Conservation (phyloP, 2,329 filamentous ascomycete genomes). For the Cyphellophora attinorum region DNA sequence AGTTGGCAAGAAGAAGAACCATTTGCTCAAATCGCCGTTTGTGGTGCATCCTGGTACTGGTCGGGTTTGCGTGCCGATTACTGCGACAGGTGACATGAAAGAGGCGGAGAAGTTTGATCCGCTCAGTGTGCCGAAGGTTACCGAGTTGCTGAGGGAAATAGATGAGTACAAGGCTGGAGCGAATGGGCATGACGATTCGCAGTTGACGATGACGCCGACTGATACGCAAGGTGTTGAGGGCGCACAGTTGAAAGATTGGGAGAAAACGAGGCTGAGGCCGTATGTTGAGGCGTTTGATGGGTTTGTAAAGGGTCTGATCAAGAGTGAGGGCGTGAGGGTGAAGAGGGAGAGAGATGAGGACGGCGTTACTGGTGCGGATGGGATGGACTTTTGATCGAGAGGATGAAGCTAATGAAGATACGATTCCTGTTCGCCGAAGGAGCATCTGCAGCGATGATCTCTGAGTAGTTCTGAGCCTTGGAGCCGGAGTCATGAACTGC, state of each 20-base stretch:
- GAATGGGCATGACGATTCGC: slow-evolving; percentile 26
- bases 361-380: slow-evolving; percentile 32
- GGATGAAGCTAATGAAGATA: background rate
- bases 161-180: slow-evolving; percentile 59
- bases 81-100: slow-evolving; percentile 37
- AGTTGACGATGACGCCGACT: too few relatives aligned
- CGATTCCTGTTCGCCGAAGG: too few relatives aligned
- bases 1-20: slow-evolving; percentile 95
- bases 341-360: slow-evolving; percentile 45
- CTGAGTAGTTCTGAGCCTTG: too few relatives aligned
- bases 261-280: slow-evolving; percentile 90
- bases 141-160: slow-evolving; percentile 71
- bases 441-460: too few relatives aligned
- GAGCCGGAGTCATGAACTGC: too few relatives aligned
- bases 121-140: slow-evolving; percentile 78
- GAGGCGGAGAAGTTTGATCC: slow-evolving; percentile 78
- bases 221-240: slow-evolving; percentile 22
- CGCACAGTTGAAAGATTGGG: slow-evolving; percentile 67
- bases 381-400: slow-evolving; percentile 54
- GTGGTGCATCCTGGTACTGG: slow-evolving; percentile 93
- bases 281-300: slow-evolving; percentile 83
- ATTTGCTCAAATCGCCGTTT: slow-evolving; percentile 94
- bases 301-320: slow-evolving; percentile 70
- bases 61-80: slow-evolving; percentile 89
- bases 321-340: slow-evolving; percentile 50